phyloP scores from a whole-genome alignment of 345 rosid species.

The Zanthoxylum bungeanum region DNA sequence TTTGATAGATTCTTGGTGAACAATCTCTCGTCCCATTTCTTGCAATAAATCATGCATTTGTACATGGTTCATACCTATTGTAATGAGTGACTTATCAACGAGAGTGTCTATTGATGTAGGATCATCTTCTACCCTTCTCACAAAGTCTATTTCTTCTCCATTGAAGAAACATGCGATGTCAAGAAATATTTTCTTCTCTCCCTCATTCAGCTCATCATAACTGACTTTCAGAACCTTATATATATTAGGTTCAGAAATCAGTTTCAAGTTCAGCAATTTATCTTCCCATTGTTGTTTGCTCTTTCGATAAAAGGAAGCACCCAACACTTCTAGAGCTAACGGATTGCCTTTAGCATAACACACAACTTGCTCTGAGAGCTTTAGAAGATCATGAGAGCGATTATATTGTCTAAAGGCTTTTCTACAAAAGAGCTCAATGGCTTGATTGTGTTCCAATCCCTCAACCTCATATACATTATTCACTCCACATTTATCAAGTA shows the following conservation, averaged over 20 bases:
- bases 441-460: background rate
- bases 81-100: conserved; percentile 32
- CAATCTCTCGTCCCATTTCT: conserved; percentile 19
- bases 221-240: conserved; percentile 11
- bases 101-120: conserved; percentile 12
- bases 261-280: conserved; percentile 1
- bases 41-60: conserved; percentile 45
- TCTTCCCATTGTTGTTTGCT: conserved; percentile 6
- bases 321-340: background rate
- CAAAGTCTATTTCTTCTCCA: conserved; percentile 16
- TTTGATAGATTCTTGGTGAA: conserved; percentile 2
- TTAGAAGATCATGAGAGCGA: background rate
- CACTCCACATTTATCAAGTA: conserved; percentile 7
- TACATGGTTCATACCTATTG: conserved; percentile 12
- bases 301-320: conserved; percentile 3
- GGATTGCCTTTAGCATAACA: conserved; percentile 24
- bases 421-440: conserved; percentile 10
- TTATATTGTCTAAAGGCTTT: background rate
- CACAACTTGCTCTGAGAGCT: background rate
- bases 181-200: conserved; percentile 34
- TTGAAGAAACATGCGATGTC: conserved; percentile 49
- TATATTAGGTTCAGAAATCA: background rate
- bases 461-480: background rate
- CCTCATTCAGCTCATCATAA: conserved; percentile 3
- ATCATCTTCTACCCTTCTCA: conserved; percentile 19